Conservation (phyloP, 805 yeast species). For the Wickerhamiella musiphila region DNA sequence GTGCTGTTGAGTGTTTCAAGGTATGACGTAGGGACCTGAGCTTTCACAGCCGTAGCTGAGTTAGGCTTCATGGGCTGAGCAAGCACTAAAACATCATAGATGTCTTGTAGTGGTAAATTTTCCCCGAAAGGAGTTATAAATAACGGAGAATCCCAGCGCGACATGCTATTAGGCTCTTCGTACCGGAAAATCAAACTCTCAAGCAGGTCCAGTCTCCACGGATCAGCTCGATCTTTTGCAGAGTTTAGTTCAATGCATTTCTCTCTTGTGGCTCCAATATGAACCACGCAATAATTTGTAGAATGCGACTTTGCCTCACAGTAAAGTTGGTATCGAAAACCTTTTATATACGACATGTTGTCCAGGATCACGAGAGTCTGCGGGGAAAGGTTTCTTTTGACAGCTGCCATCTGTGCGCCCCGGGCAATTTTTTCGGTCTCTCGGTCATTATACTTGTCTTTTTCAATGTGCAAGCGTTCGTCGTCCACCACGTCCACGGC, state of each 20-base stretch:
- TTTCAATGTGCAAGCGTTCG: slow-evolving; percentile 55
- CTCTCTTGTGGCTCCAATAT: slow-evolving; percentile 52
- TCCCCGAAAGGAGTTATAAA: slow-evolving; percentile 45
- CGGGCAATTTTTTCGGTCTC: slow-evolving; percentile 64
- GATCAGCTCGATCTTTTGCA: slow-evolving; percentile 17
- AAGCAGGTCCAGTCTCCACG: slow-evolving; percentile 52
- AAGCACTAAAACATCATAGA: slow-evolving; percentile 33
- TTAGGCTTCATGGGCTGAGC: slow-evolving; percentile 53
- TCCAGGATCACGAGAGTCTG: slow-evolving; percentile 68
- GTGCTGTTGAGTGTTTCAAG: slow-evolving; percentile 58
- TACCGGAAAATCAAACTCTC: slow-evolving; percentile 63
- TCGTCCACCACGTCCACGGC: slow-evolving; percentile 64
- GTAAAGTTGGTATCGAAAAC: slow-evolving; percentile 82
- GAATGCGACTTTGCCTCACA: slow-evolving; percentile 79
- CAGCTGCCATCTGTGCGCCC: slow-evolving; percentile 75
- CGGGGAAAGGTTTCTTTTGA: slow-evolving; percentile 59
- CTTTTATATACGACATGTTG: slow-evolving; percentile 77
- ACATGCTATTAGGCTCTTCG: slow-evolving; percentile 78
- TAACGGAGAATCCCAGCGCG: slow-evolving; percentile 89
- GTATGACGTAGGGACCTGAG: slow-evolving; percentile 61
- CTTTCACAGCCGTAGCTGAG: slow-evolving; percentile 66
- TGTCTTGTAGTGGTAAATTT: slow-evolving; percentile 40
- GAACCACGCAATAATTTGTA: slow-evolving; percentile 71
- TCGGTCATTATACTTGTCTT: slow-evolving; percentile 52
- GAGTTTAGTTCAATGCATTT: slow-evolving; percentile 48